Percentiles rank a stretch among this genome's conserved stretches.
Evolutionary conservation across 495 filamentous ascomycete genomes (phyloP).

Genomic region (Xylaria venustula): DNA sequence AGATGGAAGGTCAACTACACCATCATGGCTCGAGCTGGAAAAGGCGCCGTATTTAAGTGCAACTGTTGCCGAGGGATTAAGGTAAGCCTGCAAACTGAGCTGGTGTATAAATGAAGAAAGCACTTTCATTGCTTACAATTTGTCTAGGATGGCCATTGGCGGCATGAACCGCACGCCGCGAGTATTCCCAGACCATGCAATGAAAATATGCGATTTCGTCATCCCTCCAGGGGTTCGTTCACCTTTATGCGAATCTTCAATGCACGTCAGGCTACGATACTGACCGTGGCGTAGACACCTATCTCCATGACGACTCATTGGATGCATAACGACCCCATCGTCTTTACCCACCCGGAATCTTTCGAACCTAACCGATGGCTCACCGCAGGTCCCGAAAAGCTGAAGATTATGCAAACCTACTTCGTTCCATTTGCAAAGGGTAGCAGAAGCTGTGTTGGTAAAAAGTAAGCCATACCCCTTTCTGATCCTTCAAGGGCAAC

Average conservation of each 20-base stretch:
- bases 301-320: slow-evolving; percentile 21
- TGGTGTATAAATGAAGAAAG: neutral
- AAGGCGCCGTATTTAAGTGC: slow-evolving; percentile 44
- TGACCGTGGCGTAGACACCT: slow-evolving; percentile 11
- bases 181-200: slow-evolving; percentile 25
- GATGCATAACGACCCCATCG: slow-evolving; percentile 37
- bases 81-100: neutral
- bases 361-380: slow-evolving; percentile 47
- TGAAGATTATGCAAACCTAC: neutral
- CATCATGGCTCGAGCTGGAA: slow-evolving; percentile 35
- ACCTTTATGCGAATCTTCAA: no score
- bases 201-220: neutral
- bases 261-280: neutral
- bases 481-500: neutral
- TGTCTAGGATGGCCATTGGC: slow-evolving; percentile 17
- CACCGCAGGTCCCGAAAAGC: slow-evolving; percentile 5
- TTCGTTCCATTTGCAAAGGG: neutral
- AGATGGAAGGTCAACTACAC: neutral
- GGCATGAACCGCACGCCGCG: slow-evolving; percentile 30
- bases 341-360: slow-evolving; percentile 36
- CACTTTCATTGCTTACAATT: neutral
- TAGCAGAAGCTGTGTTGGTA: neutral
- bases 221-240: neutral
- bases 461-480: neutral
- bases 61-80: slow-evolving; percentile 36